These are phyloP conservation scores for Aegilops tauschii DNA, from an alignment of 176 grass and related monocot species.

Conservation along the genomic window DNA sequence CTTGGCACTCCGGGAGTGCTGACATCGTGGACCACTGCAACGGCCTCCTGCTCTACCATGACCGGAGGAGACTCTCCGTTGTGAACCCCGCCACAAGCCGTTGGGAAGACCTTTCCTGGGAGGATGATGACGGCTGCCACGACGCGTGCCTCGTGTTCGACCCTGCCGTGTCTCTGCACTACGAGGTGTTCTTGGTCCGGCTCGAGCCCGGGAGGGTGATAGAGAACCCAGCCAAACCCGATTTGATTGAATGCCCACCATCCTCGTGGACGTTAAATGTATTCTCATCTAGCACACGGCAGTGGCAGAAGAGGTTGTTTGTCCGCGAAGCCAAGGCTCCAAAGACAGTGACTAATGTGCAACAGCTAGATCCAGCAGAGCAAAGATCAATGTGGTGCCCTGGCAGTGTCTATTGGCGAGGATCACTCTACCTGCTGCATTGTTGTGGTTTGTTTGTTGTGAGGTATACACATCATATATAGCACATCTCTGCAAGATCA, in stretches of 20 bases:
- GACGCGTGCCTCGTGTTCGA: neutral
- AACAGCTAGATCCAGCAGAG: neutral
- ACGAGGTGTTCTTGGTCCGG: neutral
- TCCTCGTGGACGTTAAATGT: neutral
- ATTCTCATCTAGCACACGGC: neutral
- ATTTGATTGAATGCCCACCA: neutral
- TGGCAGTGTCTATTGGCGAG: neutral
- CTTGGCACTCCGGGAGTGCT: too few relatives aligned
- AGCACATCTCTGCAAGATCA: neutral
- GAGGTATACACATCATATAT: neutral
- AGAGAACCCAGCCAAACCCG: neutral
- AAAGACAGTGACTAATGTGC: neutral
- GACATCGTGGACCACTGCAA: too few relatives aligned
- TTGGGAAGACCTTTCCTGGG: neutral
- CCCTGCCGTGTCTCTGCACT: neutral
- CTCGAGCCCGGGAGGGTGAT: neutral
- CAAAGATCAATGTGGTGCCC: neutral
- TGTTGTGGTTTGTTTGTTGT: neutral
- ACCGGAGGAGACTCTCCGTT: too few relatives aligned
- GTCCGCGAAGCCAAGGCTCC: neutral
- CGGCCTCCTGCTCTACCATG: too few relatives aligned
- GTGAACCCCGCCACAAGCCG: neutral
- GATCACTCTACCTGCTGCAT: neutral
- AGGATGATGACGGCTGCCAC: neutral
- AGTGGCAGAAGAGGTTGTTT: neutral